These are phyloP conservation scores for Penicillium janthinellum DNA, from an alignment of 2,329 filamentous ascomycete species.

Conservation along the genomic window DNA sequence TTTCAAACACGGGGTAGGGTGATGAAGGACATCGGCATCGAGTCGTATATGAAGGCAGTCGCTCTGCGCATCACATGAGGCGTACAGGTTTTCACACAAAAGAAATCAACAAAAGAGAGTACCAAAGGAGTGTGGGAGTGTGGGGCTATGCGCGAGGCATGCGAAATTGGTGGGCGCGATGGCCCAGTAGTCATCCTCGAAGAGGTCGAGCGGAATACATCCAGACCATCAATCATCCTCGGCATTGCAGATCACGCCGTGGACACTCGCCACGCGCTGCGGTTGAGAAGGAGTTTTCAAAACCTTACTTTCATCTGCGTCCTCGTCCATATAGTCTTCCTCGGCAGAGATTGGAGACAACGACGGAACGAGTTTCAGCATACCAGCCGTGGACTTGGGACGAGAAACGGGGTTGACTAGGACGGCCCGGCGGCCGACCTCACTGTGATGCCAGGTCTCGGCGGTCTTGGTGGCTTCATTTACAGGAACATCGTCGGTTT, in stretches of 20 bases:
- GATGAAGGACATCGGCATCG: constrained; percentile 6
- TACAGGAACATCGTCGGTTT: constrained; percentile 28
- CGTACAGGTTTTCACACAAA: constrained; percentile 9
- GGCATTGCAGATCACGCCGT: constrained; percentile 24
- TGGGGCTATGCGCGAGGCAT: constrained; percentile 7
- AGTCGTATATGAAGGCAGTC: constrained; percentile 9
- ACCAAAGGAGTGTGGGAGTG: constrained; percentile 36
- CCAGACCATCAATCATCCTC: constrained; percentile 9
- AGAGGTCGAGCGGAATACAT: not conserved
- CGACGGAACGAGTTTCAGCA: constrained; percentile 56
- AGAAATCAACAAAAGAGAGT: constrained; percentile 23
- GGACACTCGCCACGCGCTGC: constrained; percentile 58
- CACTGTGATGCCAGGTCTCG: constrained; percentile 55
- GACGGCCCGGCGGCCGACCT: constrained; percentile 60
- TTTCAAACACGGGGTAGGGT: constrained; percentile 1
- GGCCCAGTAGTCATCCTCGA: not conserved
- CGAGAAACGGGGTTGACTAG: constrained; percentile 63
- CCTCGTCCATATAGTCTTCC: constrained; percentile 37
- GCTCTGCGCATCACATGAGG: constrained; percentile 5
- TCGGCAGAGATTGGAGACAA: constrained; percentile 37
- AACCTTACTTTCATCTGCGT: constrained; percentile 31
- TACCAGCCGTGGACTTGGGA: constrained; percentile 63
- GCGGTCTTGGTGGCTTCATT: constrained; percentile 31
- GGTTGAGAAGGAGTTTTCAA: constrained; percentile 39
- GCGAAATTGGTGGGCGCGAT: not conserved